Base-by-base conservation (phyloP, 345 rosid species). In the Turnera subulata region DNA sequence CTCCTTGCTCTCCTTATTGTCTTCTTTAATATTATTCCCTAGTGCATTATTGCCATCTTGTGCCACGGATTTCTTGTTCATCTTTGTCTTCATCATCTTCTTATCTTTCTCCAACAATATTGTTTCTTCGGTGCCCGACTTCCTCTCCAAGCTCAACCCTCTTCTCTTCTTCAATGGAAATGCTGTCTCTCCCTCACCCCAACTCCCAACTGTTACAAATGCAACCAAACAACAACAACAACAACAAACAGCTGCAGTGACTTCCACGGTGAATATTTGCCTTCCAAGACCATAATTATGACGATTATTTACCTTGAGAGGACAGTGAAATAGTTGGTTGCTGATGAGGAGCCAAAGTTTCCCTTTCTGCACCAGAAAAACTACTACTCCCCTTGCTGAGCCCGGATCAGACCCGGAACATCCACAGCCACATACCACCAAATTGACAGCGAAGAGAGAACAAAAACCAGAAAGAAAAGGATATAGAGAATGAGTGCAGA, bases 91-190 rank as follows among this genome's bases (percentile, higher is more conserved):
- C 80, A 8, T 66, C 80, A 5, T 72, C 43, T 65, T 54, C 64
- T 64, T 38, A 55, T 64, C 67, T 42, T 58, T 57, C 58, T 67
- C 69, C 61, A 46, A 49, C 5, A 42, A 23, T 24, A 33, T 53
- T 44, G 66, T 68, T 16, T 58, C 65, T 1, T 22, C 19, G 12
- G 11, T 7, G 1, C 46, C 38, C 13, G 44, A 58, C 58, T 14
- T 50, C 46, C 62, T 59, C n/a, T 72, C 74, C 14, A 63, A 51
- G 55, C 64, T 61, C 51, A 78, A 64, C 67, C 78, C 64, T 67
- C 77, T 80, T 67, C 93, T 77, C 76, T 90, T 90, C 80, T 84
- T 85, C 62, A 81, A 54, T 14, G 85, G 79, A 37, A 74, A 76
- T 49, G 64, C 63, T 44, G 64, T 74, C 56, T 81, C 89, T 58